phyloP scores from a whole-genome alignment of 2,329 filamentous ascomycete species.

The Cladophialophora yegresii region DNA sequence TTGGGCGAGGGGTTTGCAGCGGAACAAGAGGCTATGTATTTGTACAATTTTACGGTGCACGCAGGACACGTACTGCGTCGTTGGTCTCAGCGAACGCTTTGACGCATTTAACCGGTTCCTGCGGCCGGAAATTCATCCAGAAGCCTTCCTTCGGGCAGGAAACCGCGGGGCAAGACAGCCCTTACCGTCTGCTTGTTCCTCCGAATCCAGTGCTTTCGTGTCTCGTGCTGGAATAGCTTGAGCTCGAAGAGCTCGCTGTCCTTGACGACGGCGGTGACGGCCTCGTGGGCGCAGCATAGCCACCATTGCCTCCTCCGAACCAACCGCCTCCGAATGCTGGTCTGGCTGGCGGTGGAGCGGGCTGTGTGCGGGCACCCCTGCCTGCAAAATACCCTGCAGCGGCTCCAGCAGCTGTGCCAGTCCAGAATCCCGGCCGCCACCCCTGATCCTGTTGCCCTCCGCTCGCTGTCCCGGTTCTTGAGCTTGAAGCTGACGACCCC shows the following conservation, averaged over 20 bases:
- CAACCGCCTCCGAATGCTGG: constrained; percentile 20
- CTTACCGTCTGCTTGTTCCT: constrained; percentile 47
- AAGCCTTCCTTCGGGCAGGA: neutral
- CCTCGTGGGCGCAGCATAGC: constrained; percentile 30
- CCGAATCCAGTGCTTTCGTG: constrained; percentile 50
- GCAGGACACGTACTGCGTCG: neutral
- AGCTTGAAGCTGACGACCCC: constrained; percentile 34
- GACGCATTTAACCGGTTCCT: neutral
- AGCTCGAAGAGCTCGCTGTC: constrained; percentile 28
- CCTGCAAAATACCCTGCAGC: constrained; percentile 48
- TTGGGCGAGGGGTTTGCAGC: neutral
- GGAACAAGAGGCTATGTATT: neutral
- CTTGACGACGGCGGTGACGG: constrained; percentile 35
- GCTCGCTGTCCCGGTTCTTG: constrained; percentile 11
- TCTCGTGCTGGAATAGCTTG: constrained; percentile 39
- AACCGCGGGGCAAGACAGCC: neutral
- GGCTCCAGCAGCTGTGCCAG: constrained; percentile 47
- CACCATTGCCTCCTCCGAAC: constrained; percentile 38
- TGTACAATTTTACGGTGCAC: neutral
- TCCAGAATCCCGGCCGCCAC: constrained; percentile 54
- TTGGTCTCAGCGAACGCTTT: neutral
- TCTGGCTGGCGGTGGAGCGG: constrained; percentile 25
- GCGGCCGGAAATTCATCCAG: neutral
- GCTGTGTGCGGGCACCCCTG: constrained; percentile 37
- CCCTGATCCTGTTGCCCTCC: constrained; percentile 34